A percentile compares a stretch with the other conserved stretches of the same genome.
Evolutionary conservation across 257 asterid species (phyloP).

Genomic region (Salvia splendens): DNA sequence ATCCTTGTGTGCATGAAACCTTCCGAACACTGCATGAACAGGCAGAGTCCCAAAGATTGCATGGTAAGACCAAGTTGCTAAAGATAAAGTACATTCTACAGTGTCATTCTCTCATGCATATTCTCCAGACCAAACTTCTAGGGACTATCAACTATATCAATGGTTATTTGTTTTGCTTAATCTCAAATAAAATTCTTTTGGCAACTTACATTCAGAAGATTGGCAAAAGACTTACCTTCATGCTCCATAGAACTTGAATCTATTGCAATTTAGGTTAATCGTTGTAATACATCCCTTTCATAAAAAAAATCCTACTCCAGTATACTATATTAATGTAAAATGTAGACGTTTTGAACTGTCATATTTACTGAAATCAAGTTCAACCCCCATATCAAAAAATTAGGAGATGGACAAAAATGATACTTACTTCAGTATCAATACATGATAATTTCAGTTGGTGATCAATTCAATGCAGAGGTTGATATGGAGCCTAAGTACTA

Average conservation of each 20-base stretch:
- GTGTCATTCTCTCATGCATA: neutral
- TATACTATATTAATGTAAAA: too few species aligned
- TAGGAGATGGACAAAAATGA: too few species aligned
- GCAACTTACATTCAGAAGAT: too few species aligned
- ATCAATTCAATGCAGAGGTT: neutral
- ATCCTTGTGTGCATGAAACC: conserved; percentile 98
- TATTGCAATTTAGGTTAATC: too few species aligned
- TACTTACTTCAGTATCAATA: neutral
- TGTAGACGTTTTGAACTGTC: too few species aligned
- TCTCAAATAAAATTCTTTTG: neutral
- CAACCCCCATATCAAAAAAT: too few species aligned
- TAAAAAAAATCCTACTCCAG: too few species aligned
- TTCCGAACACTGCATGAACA: conserved; percentile 74
- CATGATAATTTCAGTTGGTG: neutral
- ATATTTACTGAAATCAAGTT: too few species aligned
- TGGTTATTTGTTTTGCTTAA: neutral
- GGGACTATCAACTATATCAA: neutral
- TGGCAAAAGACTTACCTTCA: too few species aligned
- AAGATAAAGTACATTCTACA: neutral
- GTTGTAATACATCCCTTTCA: too few species aligned
- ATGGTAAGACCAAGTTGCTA: conserved; percentile 14
- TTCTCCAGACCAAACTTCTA: neutral
- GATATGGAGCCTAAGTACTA: too few species aligned
- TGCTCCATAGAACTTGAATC: too few species aligned
- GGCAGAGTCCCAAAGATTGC: conserved; percentile 17